Conservation (phyloP, 2,329 filamentous ascomycete genomes). For the Calonectria henricotiae region DNA sequence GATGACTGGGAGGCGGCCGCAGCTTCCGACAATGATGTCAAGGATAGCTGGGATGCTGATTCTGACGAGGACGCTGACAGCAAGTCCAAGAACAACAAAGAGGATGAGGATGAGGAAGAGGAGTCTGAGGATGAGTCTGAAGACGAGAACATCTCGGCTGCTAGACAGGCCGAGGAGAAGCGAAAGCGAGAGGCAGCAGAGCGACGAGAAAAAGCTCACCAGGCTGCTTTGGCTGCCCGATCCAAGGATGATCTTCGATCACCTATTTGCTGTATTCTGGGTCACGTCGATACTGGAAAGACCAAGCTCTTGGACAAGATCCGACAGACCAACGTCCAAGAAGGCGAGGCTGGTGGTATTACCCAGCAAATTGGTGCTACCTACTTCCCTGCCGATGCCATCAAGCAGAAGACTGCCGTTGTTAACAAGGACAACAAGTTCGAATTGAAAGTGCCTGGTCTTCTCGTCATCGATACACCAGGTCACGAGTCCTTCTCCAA, state of each 20-base stretch:
- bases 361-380: slow-evolving; percentile 99
- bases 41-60: slow-evolving; percentile 96
- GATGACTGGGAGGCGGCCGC: slow-evolving; percentile 93
- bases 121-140: slow-evolving; percentile 79
- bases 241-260: slow-evolving; percentile 96
- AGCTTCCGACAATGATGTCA: slow-evolving; percentile 84
- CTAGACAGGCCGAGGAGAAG: slow-evolving; percentile 80
- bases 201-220: slow-evolving; percentile 89
- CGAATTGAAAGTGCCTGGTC: slow-evolving; percentile 97
- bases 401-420: slow-evolving; percentile 92
- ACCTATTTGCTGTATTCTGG: slow-evolving; percentile 99
- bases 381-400: slow-evolving; percentile 96
- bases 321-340: slow-evolving; percentile 97
- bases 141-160: slow-evolving; percentile 83
- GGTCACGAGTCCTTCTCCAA: slow-evolving; percentile 99
- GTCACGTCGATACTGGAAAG: slow-evolving; percentile 99
- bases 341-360: slow-evolving; percentile 99
- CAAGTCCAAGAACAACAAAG: slow-evolving; percentile 60
- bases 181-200: slow-evolving; percentile 92
- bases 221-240: slow-evolving; percentile 90
- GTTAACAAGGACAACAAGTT: slow-evolving; percentile 93
- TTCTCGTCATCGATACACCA: slow-evolving; percentile 97
- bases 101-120: slow-evolving; percentile 58
- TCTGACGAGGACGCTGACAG: slow-evolving; percentile 76
- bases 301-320: slow-evolving; percentile 99